phyloP scores from a whole-genome alignment of 768 basidiomycete species.

The Kwoniella sp. region DNA sequence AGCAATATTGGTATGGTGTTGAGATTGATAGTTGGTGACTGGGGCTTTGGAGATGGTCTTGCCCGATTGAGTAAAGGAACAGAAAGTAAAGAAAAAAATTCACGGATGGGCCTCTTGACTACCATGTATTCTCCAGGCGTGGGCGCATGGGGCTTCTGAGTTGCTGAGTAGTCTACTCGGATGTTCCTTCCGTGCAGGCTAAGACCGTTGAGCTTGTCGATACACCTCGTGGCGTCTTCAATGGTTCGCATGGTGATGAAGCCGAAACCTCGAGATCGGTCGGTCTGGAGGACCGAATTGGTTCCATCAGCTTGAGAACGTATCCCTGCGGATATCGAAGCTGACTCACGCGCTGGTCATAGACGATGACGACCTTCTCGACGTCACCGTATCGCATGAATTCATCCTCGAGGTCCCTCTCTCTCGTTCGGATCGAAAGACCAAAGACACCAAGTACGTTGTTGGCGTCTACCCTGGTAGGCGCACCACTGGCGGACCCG shows the following conservation, averaged over 20 bases:
- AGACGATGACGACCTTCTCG: conserved; percentile 94
- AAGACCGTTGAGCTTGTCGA: conserved; percentile 87
- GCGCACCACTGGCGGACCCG: no score
- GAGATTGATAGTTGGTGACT: background rate
- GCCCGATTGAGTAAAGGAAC: background rate
- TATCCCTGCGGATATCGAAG: background rate
- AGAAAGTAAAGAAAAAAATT: conserved; percentile 14
- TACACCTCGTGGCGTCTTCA: conserved; percentile 85
- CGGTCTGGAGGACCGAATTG: conserved; percentile 62
- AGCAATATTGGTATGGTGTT: background rate
- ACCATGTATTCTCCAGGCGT: conserved; percentile 99
- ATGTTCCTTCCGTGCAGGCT: conserved; percentile 94
- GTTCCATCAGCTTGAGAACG: background rate
- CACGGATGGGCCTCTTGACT: conserved; percentile 58
- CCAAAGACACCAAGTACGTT: conserved; percentile 96
- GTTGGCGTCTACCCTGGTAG: conserved; percentile 62
- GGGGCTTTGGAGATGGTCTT: background rate
- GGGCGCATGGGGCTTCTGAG: conserved; percentile 87
- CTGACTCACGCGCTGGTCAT: conserved; percentile 84
- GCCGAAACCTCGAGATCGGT: conserved; percentile 95
- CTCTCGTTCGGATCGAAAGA: conserved; percentile 90
- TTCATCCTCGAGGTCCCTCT: conserved; percentile 92
- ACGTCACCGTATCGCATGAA: conserved; percentile 85
- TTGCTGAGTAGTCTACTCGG: conserved; percentile 95
- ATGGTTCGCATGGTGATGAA: conserved; percentile 90